These are phyloP conservation scores for Cordyceps militaris DNA, from an alignment of 2,329 filamentous ascomycete species.

Conservation along the genomic window DNA sequence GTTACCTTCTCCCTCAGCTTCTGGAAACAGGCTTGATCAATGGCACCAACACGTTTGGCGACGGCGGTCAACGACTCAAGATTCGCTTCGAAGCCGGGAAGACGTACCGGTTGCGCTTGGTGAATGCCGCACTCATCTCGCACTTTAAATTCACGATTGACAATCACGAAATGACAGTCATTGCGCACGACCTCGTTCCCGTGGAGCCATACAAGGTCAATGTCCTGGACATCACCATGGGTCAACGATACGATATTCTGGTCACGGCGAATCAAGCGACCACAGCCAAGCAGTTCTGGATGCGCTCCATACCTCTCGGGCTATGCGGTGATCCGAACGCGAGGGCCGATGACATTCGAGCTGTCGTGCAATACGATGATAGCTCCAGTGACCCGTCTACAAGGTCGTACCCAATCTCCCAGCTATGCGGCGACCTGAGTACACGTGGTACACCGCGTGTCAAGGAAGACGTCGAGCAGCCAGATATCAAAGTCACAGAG, in stretches of 20 bases:
- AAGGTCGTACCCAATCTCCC: neutral
- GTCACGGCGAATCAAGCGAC: neutral
- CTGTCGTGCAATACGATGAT: neutral
- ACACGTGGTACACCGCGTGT: neutral
- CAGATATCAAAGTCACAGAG: neutral
- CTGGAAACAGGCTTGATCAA: neutral
- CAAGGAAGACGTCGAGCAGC: neutral
- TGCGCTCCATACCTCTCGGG: neutral
- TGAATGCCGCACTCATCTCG: constrained; percentile 39
- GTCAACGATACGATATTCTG: neutral
- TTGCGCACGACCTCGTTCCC: constrained; percentile 52
- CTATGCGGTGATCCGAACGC: neutral
- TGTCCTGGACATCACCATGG: constrained; percentile 21
- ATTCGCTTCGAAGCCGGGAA: constrained; percentile 34
- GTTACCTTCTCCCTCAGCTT: neutral
- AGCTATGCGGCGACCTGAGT: neutral
- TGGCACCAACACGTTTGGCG: neutral
- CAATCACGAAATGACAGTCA: constrained; percentile 50
- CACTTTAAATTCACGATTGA: constrained; percentile 46
- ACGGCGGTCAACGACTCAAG: constrained; percentile 26
- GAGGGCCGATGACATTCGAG: neutral
- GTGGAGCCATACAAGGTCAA: constrained; percentile 29
- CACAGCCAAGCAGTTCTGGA: neutral
- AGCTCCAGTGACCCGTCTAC: neutral
- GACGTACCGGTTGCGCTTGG: constrained; percentile 40